phyloP scores from a whole-genome alignment of 345 rosid species.

The Barbarea vulgaris region DNA sequence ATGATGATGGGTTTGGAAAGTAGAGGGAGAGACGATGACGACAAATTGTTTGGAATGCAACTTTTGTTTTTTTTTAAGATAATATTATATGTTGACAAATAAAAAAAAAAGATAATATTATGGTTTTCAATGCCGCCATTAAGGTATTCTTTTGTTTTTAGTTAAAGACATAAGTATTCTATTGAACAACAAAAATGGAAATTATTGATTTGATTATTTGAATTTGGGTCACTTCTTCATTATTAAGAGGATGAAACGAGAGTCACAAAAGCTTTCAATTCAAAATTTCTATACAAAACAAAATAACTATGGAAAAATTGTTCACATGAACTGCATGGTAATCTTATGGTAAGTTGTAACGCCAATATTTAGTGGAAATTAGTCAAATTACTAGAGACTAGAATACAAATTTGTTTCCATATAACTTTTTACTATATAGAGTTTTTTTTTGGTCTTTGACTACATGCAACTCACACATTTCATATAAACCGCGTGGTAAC shows the following conservation, averaged over 20 bases:
- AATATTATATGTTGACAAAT: neutral
- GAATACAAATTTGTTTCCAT: neutral
- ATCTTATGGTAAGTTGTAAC: neutral
- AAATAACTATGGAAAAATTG: neutral
- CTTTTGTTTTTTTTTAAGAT: neutral
- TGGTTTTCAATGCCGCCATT: slow-evolving; percentile 12
- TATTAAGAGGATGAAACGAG: slow-evolving; percentile 7
- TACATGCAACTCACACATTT: neutral
- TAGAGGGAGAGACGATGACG: slow-evolving; percentile 35
- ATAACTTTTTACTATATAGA: neutral
- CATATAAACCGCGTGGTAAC: neutral
- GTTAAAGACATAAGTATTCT: neutral
- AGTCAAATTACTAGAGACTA: neutral
- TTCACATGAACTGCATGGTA: slow-evolving; percentile 5
- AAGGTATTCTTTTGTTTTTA: neutral
- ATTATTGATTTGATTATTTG: neutral
- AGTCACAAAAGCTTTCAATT: slow-evolving; percentile 13
- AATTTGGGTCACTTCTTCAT: slow-evolving; percentile 1
- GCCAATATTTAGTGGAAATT: neutral
- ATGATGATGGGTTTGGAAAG: slow-evolving; percentile 29
- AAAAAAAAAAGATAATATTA: neutral
- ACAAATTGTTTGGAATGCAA: slow-evolving; percentile 23
- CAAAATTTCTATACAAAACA: slow-evolving; percentile 13
- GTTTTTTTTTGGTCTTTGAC: neutral
- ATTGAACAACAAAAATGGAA: slow-evolving; percentile 1